phyloP scores from a whole-genome alignment of 768 basidiomycete genomes.

The Dioszegia crocea region DNA sequence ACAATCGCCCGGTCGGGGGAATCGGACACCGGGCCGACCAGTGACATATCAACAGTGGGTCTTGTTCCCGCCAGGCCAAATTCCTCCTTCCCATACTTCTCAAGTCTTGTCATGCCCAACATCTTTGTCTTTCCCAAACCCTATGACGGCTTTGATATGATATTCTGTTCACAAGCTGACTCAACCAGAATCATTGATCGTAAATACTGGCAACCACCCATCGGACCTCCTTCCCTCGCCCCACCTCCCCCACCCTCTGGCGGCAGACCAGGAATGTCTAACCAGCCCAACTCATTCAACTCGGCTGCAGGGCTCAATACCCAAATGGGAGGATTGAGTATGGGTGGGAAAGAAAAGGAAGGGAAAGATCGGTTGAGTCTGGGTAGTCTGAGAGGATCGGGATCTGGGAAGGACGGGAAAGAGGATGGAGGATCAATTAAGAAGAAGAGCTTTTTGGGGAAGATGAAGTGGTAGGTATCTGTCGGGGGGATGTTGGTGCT shows the following conservation, averaged over 20 bases:
- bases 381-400: slow-evolving; percentile 16
- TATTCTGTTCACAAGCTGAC: slow-evolving; percentile 5
- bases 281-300: slow-evolving; percentile 1
- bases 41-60: slow-evolving; percentile 41
- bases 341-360: slow-evolving; percentile 3
- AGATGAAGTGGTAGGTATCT: slow-evolving; percentile 26
- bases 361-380: slow-evolving; percentile 1
- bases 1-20: slow-evolving; percentile 28
- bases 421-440: slow-evolving; percentile 11
- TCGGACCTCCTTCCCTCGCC: slow-evolving; percentile 45
- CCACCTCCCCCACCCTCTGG: slow-evolving; percentile 24
- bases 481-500: background rate
- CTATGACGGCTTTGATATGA: too few species aligned
- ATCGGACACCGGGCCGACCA: slow-evolving; percentile 29
- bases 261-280: background rate
- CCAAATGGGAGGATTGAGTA: slow-evolving; percentile 1
- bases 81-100: background rate
- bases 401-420: slow-evolving; percentile 1
- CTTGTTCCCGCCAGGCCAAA: background rate
- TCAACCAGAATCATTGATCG: slow-evolving; percentile 42
- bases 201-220: slow-evolving; percentile 47
- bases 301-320: slow-evolving; percentile 6
- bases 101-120: background rate
- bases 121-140: background rate
- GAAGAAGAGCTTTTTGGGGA: slow-evolving; percentile 27